These are phyloP conservation scores for Cytidiella melzeri DNA, from an alignment of 768 basidiomycete species.

Conservation along the genomic window DNA sequence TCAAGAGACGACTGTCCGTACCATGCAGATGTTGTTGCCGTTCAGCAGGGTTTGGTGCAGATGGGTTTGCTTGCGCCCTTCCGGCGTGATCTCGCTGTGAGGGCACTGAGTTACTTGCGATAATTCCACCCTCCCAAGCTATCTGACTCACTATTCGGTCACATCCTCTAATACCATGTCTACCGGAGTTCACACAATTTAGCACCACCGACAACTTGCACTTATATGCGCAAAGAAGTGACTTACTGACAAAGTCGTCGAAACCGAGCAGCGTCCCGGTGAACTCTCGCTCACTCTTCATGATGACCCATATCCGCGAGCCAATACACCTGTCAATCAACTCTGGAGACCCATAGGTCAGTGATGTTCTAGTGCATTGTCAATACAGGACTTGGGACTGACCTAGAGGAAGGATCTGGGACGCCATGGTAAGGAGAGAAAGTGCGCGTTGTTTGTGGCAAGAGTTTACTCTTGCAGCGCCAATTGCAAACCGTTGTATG, in stretches of 20 bases:
- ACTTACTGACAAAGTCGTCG: slow-evolving; percentile 99
- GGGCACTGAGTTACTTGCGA: background rate
- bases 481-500: background rate
- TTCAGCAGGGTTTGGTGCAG: slow-evolving; percentile 87
- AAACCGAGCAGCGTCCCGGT: slow-evolving; percentile 92
- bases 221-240: background rate
- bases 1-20: slow-evolving; percentile 22
- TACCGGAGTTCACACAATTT: too few relatives aligned
- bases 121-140: too few relatives aligned
- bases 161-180: slow-evolving; percentile 97
- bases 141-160: slow-evolving; percentile 76
- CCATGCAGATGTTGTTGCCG: slow-evolving; percentile 97
- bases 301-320: slow-evolving; percentile 95
- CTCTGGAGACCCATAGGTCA: slow-evolving; percentile 42
- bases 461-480: too few relatives aligned
- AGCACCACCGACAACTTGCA: background rate
- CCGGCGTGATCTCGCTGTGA: slow-evolving; percentile 75
- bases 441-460: too few relatives aligned
- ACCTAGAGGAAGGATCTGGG: slow-evolving; percentile 93
- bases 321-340: slow-evolving; percentile 97
- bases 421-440: slow-evolving; percentile 54
- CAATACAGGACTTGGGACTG: slow-evolving; percentile 9
- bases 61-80: slow-evolving; percentile 74
- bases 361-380: background rate
- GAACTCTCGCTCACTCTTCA: slow-evolving; percentile 97